Conservation (phyloP, 176 grass and related monocot genomes). For the Themeda triandra region DNA sequence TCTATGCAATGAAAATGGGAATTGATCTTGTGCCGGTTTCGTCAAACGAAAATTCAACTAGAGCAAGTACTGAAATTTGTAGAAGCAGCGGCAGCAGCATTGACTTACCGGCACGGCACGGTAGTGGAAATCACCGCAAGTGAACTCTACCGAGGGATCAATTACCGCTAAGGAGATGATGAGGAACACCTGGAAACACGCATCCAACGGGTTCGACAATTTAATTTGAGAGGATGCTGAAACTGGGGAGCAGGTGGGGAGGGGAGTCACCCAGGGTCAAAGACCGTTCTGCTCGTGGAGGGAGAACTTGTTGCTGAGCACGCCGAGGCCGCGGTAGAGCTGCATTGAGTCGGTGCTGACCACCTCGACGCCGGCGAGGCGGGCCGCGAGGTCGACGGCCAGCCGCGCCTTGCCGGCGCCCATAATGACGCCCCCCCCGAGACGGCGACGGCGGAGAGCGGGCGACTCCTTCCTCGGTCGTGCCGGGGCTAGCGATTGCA, state of each 20-base stretch:
- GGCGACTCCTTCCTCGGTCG: not conserved
- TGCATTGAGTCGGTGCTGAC: slow-evolving; percentile 96
- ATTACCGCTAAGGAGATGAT: slow-evolving; percentile 76
- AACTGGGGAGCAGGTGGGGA: too few species aligned
- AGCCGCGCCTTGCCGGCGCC: slow-evolving; percentile 88
- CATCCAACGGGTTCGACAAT: too few species aligned
- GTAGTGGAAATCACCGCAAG: slow-evolving; percentile 67
- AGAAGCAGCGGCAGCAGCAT: not conserved
- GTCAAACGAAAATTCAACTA: too few species aligned
- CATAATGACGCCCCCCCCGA: slow-evolving; percentile 63
- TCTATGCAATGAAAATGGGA: too few species aligned
- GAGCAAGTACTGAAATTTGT: slow-evolving; percentile 11
- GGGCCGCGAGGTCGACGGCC: slow-evolving; percentile 68
- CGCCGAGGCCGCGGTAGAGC: slow-evolving; percentile 72
- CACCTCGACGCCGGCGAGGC: slow-evolving; percentile 71
- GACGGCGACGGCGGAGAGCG: not conserved
- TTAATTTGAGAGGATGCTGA: not conserved
- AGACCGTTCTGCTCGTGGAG: slow-evolving; percentile 75
- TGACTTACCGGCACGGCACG: slow-evolving; percentile 48
- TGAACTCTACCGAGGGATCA: slow-evolving; percentile 78
- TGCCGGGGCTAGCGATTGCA: slow-evolving; percentile 5
- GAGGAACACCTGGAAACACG: slow-evolving; percentile 58
- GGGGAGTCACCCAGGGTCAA: not conserved
- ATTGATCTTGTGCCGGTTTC: too few species aligned
- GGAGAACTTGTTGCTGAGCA: slow-evolving; percentile 80